Evolutionary conservation across 1,284 basidiomycete genomes (phyloP).

Genomic region (Ganoderma resinaceum): DNA sequence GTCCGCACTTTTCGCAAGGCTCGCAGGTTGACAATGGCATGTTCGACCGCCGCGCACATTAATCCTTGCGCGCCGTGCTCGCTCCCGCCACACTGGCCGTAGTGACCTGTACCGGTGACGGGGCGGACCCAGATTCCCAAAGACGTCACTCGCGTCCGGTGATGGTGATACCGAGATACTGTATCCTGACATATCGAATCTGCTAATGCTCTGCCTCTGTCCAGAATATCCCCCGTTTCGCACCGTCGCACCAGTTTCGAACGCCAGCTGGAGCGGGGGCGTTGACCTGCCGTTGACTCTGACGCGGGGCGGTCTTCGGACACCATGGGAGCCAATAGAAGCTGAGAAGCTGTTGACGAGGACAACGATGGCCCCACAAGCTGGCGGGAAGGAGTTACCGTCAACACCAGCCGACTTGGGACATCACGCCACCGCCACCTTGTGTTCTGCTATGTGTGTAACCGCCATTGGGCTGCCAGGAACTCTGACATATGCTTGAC

Average conservation of each 20-base stretch:
- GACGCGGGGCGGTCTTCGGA: not conserved
- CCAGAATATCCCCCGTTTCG: not conserved
- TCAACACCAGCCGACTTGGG: not conserved
- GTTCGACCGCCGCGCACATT: not conserved
- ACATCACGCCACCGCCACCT: slow-evolving; percentile 2
- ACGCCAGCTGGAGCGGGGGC: not conserved
- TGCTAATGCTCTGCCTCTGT: not conserved
- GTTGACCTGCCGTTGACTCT: not conserved
- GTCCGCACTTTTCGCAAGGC: not conserved
- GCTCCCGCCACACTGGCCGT: not conserved
- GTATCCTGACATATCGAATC: not conserved
- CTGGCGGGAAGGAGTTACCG: not conserved
- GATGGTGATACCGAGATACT: not conserved
- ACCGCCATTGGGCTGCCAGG: not conserved
- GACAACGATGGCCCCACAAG: not conserved
- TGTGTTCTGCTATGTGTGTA: not conserved
- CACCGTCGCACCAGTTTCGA: not conserved
- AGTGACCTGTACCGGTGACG: not conserved
- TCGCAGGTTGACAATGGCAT: not conserved
- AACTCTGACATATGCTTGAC: not conserved
- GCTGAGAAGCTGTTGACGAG: not conserved
- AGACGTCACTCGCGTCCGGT: not conserved
- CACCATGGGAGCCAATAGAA: not conserved
- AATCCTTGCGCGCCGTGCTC: not conserved
- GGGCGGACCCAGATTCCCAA: not conserved